Evolutionary conservation across 1,284 basidiomycete species (phyloP), one percentile per base, ranked within the genome.

Genomic region (Marasmius sp.): DNA sequence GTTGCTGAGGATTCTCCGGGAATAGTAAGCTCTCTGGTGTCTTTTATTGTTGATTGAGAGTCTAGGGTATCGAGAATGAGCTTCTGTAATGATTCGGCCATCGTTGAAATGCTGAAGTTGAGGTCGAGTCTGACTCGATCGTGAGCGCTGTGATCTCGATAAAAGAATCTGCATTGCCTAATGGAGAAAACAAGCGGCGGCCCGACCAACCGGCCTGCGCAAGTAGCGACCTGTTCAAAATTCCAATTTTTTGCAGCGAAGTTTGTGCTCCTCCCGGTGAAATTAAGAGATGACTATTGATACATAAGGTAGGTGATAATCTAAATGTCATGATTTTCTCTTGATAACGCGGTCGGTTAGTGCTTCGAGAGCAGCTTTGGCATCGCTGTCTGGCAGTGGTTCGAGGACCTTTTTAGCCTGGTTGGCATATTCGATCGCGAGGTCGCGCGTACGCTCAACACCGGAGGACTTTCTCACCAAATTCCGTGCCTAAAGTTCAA

Each of bases 371-470:
- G 91, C 93, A 36, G 80, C 77, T 72, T 88, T 88, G 36, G 93
- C 90, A 56, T 94, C 91, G 69, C 91, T 93, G 62, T 91, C 88
- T 2, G 95, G 95, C 58, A 97, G 81, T n/a, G 83, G 74, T 59
- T 79, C 79, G 18, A 97, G 78, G 36, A 88, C 84, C 63, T 91
- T 85, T 39, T 84, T 83, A 6, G 95, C 94, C 72, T 90, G 89
- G 56, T 85, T 81, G 0, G 92, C 91, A 71, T 97, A 93, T n/a
- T 81, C 78, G 39, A 79, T 76, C 5, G 95, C 95, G 18, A 98
- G 86, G 47, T 86, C 83, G 7, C 87, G 83, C 3, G 95, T 97
- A 51, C 92, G 86, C 64, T 90, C 84, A 39, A 97, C 81, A 8
- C 93, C 95, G 22, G 89, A 86, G 5, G 92, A 93, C 39, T 82